phyloP scores from a whole-genome alignment of 176 grass and related monocot species.

The Lolium multiflorum region DNA sequence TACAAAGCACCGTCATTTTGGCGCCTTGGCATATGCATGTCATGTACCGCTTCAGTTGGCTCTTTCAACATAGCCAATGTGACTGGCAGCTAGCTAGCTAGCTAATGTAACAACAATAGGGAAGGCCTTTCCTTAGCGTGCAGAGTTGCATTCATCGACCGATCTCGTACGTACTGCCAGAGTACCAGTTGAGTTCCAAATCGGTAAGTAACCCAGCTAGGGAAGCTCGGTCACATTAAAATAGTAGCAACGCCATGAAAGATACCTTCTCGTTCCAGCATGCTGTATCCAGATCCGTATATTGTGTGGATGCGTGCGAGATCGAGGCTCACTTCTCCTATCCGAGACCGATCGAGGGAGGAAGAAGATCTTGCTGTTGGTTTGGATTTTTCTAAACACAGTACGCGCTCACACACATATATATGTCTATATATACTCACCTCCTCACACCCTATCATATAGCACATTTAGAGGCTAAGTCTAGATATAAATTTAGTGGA shows the following conservation, averaged over 20 bases:
- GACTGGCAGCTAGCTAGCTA: conserved; percentile 33
- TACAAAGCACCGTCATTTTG: neutral
- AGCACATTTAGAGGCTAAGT: too few species aligned
- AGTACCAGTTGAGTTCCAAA: conserved; percentile 50
- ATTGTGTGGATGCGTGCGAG: neutral
- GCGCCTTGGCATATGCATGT: neutral
- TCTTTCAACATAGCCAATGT: conserved; percentile 41
- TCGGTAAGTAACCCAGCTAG: conserved; percentile 29
- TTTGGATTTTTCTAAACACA: neutral
- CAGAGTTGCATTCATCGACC: conserved; percentile 49
- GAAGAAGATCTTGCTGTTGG: neutral
- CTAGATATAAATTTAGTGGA: too few species aligned
- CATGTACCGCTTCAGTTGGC: neutral
- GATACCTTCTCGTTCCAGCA: neutral
- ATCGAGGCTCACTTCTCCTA: conserved; percentile 18
- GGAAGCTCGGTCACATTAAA: conserved; percentile 29
- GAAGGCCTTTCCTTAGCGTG: conserved; percentile 73
- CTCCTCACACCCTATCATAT: too few species aligned
- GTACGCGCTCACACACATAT: too few species aligned
- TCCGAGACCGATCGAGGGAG: conserved; percentile 1
- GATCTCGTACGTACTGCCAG: conserved; percentile 1
- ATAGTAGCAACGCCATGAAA: conserved; percentile 5
- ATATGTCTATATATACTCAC: too few species aligned
- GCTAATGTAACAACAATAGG: conserved; percentile 43
- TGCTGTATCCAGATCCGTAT: neutral